These are phyloP conservation scores for Aschersonia sp. DNA, from an alignment of 2,329 filamentous ascomycete genomes.

Conservation along the genomic window DNA sequence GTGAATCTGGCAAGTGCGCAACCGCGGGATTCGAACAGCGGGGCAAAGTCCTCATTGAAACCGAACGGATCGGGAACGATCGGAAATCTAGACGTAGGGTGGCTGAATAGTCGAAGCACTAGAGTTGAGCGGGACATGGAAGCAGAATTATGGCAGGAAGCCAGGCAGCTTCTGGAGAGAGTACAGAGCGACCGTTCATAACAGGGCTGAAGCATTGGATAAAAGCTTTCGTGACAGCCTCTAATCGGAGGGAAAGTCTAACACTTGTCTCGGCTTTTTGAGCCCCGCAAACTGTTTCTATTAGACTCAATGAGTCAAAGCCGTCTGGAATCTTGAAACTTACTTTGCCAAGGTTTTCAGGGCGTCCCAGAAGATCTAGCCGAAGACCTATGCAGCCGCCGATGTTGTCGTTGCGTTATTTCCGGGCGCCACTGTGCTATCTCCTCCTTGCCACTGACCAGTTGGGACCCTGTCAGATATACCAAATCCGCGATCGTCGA, in stretches of 20 bases:
- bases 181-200: conserved; percentile 4
- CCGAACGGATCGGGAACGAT: conserved; percentile 41
- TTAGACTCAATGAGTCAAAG: no score
- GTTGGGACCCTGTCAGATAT: background rate
- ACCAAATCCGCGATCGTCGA: conserved; percentile 3
- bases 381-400: conserved; percentile 2
- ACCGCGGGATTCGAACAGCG: conserved; percentile 16
- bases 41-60: conserved; percentile 31
- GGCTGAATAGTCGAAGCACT: conserved; percentile 75
- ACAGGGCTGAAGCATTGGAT: no score
- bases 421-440: background rate
- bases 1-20: conserved; percentile 33
- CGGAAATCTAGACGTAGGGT: conserved; percentile 64
- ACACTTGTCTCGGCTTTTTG: background rate
- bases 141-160: conserved; percentile 54
- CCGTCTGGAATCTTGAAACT: no score
- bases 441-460: background rate
- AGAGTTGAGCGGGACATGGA: conserved; percentile 76
- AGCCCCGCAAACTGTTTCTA: background rate
- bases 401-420: conserved; percentile 1
- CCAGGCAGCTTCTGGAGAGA: conserved; percentile 21
- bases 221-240: no score
- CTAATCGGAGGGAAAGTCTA: no score
- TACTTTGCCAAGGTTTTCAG: no score
- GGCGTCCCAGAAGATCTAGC: no score